Percentiles rank a stretch among this genome's conserved stretches.
Conservation (phyloP, 768 basidiomycete genomes). For the Termitomyces sp. region DNA sequence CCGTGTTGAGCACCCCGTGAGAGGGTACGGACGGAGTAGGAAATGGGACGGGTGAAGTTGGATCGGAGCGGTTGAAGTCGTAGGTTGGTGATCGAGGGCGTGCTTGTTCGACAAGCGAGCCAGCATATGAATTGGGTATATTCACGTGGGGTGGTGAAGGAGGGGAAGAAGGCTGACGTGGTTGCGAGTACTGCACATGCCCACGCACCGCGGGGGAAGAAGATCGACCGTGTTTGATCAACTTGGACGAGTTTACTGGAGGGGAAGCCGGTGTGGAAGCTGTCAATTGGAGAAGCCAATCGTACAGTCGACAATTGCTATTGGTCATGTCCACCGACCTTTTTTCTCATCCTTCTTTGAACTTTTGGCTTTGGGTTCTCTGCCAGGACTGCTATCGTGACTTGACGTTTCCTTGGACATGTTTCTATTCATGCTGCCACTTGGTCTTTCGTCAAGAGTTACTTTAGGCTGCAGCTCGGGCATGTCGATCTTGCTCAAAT, state of each 20-base stretch:
- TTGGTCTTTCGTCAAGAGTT: conserved; percentile 18
- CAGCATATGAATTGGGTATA: conserved; percentile 33
- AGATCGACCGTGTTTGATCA: conserved; percentile 15
- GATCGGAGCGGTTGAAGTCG: neutral
- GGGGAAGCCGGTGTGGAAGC: conserved; percentile 3
- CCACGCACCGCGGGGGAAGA: conserved; percentile 13
- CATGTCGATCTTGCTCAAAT: conserved; percentile 85
- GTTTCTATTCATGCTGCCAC: neutral
- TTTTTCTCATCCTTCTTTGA: conserved; percentile 38
- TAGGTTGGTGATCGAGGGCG: neutral
- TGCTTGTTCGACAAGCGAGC: conserved; percentile 23
- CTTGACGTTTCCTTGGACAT: conserved; percentile 1
- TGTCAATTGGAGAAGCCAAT: conserved; percentile 4
- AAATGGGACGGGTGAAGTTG: conserved; percentile 1
- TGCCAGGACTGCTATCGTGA: conserved; percentile 6
- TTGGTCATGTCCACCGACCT: conserved; percentile 28
- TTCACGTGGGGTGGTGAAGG: conserved; percentile 40
- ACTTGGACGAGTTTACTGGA: conserved; percentile 13
- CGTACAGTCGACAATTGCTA: conserved; percentile 3
- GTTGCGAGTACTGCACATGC: conserved; percentile 15
- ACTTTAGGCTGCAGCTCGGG: conserved; percentile 69
- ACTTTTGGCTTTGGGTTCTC: conserved; percentile 13
- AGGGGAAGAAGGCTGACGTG: conserved; percentile 31
- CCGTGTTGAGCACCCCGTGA: conserved; percentile 9
- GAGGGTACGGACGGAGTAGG: conserved; percentile 5